Conservation (phyloP, 2,329 filamentous ascomycete species). For the Epichloe bromicola region DNA sequence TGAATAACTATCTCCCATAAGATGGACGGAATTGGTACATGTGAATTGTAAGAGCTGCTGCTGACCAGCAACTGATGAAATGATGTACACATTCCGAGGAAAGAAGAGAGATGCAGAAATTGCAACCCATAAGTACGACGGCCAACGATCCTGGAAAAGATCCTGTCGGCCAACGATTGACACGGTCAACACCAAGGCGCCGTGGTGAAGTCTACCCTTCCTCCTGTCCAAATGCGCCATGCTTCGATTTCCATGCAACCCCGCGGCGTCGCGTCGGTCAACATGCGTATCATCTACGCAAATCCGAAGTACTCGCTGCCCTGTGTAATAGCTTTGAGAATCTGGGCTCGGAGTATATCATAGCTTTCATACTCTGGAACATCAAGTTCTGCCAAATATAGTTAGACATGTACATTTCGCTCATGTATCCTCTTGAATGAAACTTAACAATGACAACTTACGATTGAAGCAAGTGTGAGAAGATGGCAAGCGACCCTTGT, state of each 20-base stretch:
- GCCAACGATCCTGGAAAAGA: not conserved
- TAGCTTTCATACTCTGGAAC: slow-evolving; percentile 97
- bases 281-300: slow-evolving; percentile 43
- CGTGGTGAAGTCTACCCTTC: not conserved
- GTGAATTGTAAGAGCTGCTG: not conserved
- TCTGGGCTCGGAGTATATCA: slow-evolving; percentile 71
- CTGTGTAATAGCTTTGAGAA: slow-evolving; percentile 94
- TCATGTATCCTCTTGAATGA: slow-evolving; percentile 12
- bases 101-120: not conserved
- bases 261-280: not conserved
- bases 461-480: slow-evolving; percentile 99
- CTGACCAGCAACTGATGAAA: not conserved
- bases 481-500: slow-evolving; percentile 87
- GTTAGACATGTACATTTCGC: not conserved
- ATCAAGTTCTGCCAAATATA: slow-evolving; percentile 64
- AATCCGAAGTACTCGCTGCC: slow-evolving; percentile 97
- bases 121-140: not conserved
- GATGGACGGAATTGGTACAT: not conserved
- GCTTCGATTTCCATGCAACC: not conserved
- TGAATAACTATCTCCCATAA: not conserved
- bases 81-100: not conserved
- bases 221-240: not conserved
- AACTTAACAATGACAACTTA: slow-evolving; percentile 42
- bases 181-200: slow-evolving; percentile 5
- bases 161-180: not conserved